Evolutionary conservation across 1,139 yeast species (phyloP).

Genomic region (Candida pseudocylindracea): DNA sequence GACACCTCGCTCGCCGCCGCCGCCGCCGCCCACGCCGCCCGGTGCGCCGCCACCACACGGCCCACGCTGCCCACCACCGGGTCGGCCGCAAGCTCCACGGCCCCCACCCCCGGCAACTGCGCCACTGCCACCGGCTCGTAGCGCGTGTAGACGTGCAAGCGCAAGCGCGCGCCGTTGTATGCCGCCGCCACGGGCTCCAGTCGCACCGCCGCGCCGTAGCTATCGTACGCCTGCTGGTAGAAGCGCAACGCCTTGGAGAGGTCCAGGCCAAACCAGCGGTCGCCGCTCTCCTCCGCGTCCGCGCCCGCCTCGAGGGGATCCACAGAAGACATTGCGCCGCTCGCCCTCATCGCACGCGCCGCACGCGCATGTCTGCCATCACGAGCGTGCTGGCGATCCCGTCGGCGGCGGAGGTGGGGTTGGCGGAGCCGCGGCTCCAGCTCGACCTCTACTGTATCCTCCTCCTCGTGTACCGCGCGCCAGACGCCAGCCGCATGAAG

Average conservation of each 20-base stretch:
- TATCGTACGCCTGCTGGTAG: conserved; percentile 22
- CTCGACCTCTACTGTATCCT: no score
- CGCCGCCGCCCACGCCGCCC: conserved; percentile 10
- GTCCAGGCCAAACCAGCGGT: conserved; percentile 34
- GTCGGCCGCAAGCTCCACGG: conserved; percentile 8
- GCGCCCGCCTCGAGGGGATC: conserved; percentile 25
- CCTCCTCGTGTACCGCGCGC: no score
- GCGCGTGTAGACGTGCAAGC: conserved; percentile 23
- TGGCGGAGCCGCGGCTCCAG: no score
- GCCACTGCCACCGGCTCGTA: conserved; percentile 5
- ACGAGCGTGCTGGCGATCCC: no score
- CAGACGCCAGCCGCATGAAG: no score
- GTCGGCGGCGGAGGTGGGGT: no score
- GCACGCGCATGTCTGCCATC: no score
- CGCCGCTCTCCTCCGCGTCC: conserved; percentile 31
- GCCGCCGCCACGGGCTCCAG: conserved; percentile 13
- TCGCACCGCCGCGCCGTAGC: conserved; percentile 11
- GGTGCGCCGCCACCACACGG: conserved; percentile 15
- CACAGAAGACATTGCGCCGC: no score
- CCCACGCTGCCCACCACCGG: conserved; percentile 17
- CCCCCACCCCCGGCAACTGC: conserved; percentile 18
- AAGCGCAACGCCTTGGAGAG: conserved; percentile 27
- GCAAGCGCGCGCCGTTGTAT: conserved; percentile 24
- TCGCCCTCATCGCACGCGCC: no score
- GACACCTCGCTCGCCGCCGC: conserved; percentile 1